phyloP scores from a whole-genome alignment of 345 rosid species.

The Rhizophora apiculata region DNA sequence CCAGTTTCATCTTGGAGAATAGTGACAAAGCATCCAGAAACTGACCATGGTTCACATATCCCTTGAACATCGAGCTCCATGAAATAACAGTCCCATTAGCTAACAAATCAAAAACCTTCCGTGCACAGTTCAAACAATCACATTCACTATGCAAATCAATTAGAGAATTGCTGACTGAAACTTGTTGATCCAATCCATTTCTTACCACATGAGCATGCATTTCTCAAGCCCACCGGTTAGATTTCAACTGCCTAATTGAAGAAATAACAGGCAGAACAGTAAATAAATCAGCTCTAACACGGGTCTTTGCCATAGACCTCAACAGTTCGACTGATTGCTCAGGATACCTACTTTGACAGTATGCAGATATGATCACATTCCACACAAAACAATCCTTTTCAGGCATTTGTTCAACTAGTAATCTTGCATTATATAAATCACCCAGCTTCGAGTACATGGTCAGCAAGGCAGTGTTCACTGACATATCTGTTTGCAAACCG shows the following conservation, averaged over 20 bases:
- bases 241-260: conserved; percentile 33
- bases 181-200: conserved; percentile 37
- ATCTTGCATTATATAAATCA: conserved; percentile 27
- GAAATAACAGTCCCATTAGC: conserved; percentile 37
- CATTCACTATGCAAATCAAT: conserved; percentile 47
- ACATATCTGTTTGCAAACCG: conserved; percentile 23
- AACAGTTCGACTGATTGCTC: conserved; percentile 29
- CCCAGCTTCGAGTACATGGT: conserved; percentile 41
- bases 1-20: conserved; percentile 35
- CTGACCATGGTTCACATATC: conserved; percentile 34
- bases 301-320: conserved; percentile 30
- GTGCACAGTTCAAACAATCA: conserved; percentile 33
- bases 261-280: conserved; percentile 45
- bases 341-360: conserved; percentile 32
- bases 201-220: conserved; percentile 38
- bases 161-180: conserved; percentile 42
- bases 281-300: conserved; percentile 40
- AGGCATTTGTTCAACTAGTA: conserved; percentile 38
- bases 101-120: conserved; percentile 33
- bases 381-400: conserved; percentile 44
- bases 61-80: conserved; percentile 56
- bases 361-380: conserved; percentile 49
- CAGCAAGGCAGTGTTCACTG: conserved; percentile 40
- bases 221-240: conserved; percentile 30
- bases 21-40: conserved; percentile 45